Conservation (phyloP, 805 yeast genomes). For the Saccharomycopsis guyanensis region DNA sequence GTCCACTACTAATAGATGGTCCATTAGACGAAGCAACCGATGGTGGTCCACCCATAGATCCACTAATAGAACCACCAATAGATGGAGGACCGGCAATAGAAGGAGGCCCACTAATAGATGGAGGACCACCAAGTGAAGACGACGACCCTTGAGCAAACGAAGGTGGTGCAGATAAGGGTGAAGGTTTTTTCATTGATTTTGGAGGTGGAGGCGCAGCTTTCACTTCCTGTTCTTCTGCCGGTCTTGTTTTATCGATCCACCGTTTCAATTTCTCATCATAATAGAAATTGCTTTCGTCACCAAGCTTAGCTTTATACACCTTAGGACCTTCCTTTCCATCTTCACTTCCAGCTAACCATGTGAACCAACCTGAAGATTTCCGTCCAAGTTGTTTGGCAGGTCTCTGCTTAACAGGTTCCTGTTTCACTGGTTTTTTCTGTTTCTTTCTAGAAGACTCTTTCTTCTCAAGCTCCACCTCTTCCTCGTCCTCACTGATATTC, state of each 20-base stretch:
- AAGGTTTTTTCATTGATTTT: constrained; percentile 39
- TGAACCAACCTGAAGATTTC: constrained; percentile 38
- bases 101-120: not conserved
- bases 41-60: not conserved
- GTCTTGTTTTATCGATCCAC: constrained; percentile 73
- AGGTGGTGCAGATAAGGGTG: constrained; percentile 20
- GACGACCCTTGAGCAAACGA: not conserved
- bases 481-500: constrained; percentile 16
- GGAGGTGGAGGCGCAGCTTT: constrained; percentile 66
- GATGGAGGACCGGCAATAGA: not conserved
- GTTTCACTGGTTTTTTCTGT: constrained; percentile 1
- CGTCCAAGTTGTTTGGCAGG: not conserved
- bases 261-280: constrained; percentile 79
- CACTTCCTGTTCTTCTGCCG: constrained; percentile 54
- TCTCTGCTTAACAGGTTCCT: not conserved
- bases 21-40: not conserved
- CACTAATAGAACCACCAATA: not conserved
- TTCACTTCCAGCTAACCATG: constrained; percentile 49
- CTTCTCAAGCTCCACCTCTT: constrained; percentile 11
- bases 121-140: not conserved
- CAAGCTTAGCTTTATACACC: constrained; percentile 78
- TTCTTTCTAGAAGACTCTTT: not conserved
- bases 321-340: constrained; percentile 56
- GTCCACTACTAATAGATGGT: not conserved
- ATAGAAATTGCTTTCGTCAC: constrained; percentile 64